A percentile compares a stretch with the other conserved stretches of the same genome.
Conservation (phyloP, 2,329 filamentous ascomycete genomes). For the Aspergillus aculeatinus region DNA sequence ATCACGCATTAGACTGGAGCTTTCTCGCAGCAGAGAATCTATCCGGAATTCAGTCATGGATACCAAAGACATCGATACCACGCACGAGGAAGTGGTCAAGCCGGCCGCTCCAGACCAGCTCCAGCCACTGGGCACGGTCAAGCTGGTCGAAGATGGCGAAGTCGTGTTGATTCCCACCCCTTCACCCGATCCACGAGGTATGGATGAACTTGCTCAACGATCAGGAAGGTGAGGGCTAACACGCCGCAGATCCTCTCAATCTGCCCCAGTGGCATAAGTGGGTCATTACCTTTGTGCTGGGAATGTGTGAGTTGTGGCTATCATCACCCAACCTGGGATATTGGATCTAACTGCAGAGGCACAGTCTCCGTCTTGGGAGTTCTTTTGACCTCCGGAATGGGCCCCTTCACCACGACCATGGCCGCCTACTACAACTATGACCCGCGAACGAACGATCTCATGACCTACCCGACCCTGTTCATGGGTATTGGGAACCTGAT, state of each 20-base stretch:
- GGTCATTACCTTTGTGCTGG: conserved; percentile 2
- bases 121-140: conserved; percentile 5
- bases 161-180: conserved; percentile 11
- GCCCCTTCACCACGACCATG: conserved; percentile 9
- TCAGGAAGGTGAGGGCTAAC: neutral
- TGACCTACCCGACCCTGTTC: conserved; percentile 15
- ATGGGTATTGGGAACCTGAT: conserved; percentile 14
- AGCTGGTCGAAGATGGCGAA: conserved; percentile 8
- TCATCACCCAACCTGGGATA: neutral
- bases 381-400: conserved; percentile 11
- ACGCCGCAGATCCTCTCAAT: conserved; percentile 10
- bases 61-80: conserved; percentile 1
- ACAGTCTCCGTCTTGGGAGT: neutral
- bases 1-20: neutral
- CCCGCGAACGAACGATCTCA: conserved; percentile 7
- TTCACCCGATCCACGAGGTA: conserved; percentile 11
- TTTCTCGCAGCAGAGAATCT: neutral
- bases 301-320: neutral
- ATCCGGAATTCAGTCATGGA: neutral
- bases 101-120: neutral
- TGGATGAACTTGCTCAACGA: neutral
- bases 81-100: neutral
- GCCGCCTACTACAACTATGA: conserved; percentile 9
- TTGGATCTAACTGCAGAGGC: neutral
- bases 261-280: conserved; percentile 14